These are phyloP conservation scores for Phragmites australis DNA, from an alignment of 176 grass and related monocot species.

Conservation along the genomic window DNA sequence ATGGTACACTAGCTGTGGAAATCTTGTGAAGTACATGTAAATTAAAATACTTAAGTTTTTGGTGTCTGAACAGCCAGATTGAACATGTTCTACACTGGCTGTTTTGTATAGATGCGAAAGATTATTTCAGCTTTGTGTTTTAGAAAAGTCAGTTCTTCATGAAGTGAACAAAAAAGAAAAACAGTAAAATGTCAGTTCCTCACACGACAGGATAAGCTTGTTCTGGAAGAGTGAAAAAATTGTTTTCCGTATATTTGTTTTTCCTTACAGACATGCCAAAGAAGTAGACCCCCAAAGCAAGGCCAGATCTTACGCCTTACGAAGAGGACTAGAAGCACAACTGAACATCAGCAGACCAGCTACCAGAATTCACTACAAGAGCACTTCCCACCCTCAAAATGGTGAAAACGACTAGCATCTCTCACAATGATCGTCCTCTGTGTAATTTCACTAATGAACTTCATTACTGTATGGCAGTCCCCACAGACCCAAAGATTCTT, in stretches of 20 bases:
- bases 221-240: neutral
- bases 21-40: neutral
- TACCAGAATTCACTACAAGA: conserved; percentile 84
- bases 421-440: conserved; percentile 54
- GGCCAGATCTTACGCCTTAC: neutral
- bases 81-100: neutral
- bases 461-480: conserved; percentile 74
- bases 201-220: neutral
- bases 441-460: conserved; percentile 64
- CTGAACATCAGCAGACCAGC: conserved; percentile 33
- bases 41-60: neutral
- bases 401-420: conserved; percentile 74
- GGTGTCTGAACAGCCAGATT: neutral
- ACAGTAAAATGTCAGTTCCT: neutral
- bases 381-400: conserved; percentile 63
- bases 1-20: neutral
- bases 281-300: conserved; percentile 2
- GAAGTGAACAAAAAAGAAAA: neutral
- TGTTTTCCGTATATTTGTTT: neutral
- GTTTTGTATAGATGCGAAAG: neutral
- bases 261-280: conserved; percentile 10
- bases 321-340: conserved; percentile 15
- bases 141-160: neutral
- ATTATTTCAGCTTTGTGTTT: neutral
- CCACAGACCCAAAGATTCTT: conserved; percentile 69